Evolutionary conservation across 2,329 filamentous ascomycete species (phyloP).

Genomic region (Talaromyces pinophilus): DNA sequence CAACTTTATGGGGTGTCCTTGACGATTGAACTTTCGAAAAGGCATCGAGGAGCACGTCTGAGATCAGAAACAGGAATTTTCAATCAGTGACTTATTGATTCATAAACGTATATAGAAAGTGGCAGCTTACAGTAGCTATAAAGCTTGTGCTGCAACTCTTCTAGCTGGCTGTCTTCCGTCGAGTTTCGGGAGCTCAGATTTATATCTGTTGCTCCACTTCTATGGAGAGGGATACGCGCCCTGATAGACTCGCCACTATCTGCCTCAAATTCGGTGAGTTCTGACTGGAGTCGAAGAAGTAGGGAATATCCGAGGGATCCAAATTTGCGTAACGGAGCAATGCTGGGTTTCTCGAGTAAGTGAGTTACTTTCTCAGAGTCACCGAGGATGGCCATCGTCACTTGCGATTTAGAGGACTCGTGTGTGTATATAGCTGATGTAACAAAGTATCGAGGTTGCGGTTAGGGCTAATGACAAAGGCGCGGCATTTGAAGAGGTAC

Average conservation of each 20-base stretch:
- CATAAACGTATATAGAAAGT: no score
- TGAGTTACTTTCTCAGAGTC: background rate
- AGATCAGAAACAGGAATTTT: background rate
- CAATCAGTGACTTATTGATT: background rate
- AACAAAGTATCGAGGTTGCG: background rate
- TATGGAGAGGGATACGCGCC: background rate
- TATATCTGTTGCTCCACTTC: background rate
- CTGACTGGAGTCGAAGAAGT: conserved; percentile 1
- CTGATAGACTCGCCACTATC: background rate
- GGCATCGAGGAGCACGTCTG: background rate
- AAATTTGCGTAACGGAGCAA: conserved; percentile 14
- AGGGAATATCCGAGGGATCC: background rate
- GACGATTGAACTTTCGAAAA: conserved; percentile 12
- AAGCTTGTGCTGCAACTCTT: background rate
- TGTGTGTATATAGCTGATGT: background rate
- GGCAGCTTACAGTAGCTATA: background rate
- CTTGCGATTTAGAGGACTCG: background rate
- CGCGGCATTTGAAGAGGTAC: background rate
- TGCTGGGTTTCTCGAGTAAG: conserved; percentile 3
- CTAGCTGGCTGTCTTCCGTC: background rate
- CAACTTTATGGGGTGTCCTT: background rate
- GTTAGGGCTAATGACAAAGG: background rate
- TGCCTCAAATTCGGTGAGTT: background rate
- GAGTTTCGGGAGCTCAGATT: background rate
- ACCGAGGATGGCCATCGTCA: background rate